Percentiles rank a stretch among this genome's conserved stretches.
These are phyloP conservation scores for Penicillium taxi DNA, from an alignment of 495 filamentous ascomycete species.

Conservation along the genomic window DNA sequence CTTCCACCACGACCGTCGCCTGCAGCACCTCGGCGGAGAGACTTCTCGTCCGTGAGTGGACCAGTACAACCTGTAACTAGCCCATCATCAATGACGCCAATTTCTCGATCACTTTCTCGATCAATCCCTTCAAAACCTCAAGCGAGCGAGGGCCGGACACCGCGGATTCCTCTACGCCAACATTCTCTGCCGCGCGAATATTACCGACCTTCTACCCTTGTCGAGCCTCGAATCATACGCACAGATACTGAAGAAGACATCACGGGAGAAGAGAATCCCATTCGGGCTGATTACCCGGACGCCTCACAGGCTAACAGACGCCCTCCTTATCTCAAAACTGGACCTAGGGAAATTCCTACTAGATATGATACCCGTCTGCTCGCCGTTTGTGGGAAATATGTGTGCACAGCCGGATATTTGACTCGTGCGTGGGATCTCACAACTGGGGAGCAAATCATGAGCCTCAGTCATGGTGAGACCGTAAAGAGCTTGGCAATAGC, in stretches of 20 bases:
- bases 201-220: too few species aligned
- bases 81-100: slow-evolving; percentile 12
- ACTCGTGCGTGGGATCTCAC: slow-evolving; percentile 82
- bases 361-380: slow-evolving; percentile 77
- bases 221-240: slow-evolving; percentile 17
- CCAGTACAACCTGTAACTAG: slow-evolving; percentile 7
- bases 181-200: slow-evolving; percentile 28
- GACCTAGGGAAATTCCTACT: slow-evolving; percentile 66
- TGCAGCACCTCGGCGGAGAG: slow-evolving; percentile 14
- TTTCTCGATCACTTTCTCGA: slow-evolving; percentile 9
- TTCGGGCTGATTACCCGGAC: slow-evolving; percentile 65
- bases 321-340: slow-evolving; percentile 63
- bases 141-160: slow-evolving; percentile 3
- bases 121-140: slow-evolving; percentile 5
- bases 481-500: slow-evolving; percentile 69
- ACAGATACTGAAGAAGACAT: slow-evolving; percentile 27
- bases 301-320: slow-evolving; percentile 76
- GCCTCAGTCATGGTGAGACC: slow-evolving; percentile 67
- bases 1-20: slow-evolving; percentile 48
- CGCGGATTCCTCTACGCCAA: slow-evolving; percentile 20
- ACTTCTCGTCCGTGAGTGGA: slow-evolving; percentile 28
- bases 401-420: slow-evolving; percentile 75
- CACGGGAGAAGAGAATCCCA: slow-evolving; percentile 23
- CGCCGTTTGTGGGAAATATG: slow-evolving; percentile 78
- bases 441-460: slow-evolving; percentile 74